Conservation (phyloP, 129 eudicot genomes). For the Flaveria brownii region DNA sequence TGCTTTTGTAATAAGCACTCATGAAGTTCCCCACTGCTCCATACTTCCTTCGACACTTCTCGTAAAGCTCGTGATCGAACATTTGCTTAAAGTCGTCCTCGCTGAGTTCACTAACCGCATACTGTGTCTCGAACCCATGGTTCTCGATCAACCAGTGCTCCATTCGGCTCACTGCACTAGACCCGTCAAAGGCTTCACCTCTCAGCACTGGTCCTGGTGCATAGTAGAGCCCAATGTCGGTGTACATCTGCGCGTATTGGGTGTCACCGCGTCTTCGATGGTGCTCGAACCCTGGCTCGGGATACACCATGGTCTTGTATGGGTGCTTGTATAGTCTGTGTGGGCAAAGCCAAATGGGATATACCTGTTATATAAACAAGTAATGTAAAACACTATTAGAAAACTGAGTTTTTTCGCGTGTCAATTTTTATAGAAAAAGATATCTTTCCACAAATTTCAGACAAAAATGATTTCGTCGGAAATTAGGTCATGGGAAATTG, state of each 20-base stretch:
- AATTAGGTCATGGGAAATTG: no score
- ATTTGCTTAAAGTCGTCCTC: conserved; percentile 89
- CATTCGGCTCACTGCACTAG: conserved; percentile 60
- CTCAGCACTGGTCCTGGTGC: conserved; percentile 82
- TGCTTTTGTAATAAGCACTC: conserved; percentile 80
- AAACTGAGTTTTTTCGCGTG: no score
- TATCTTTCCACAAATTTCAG: no score
- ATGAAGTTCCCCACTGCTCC: conserved; percentile 86
- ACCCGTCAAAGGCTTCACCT: conserved; percentile 84
- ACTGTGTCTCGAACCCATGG: conserved; percentile 85
- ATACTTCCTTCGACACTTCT: conserved; percentile 73
- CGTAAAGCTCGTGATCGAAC: conserved; percentile 81
- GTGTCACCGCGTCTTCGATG: conserved; percentile 79
- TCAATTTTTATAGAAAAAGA: no score
- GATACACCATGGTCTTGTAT: conserved; percentile 75
- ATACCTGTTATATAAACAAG: conserved; percentile 46
- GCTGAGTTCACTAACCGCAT: conserved; percentile 78
- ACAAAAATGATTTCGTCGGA: no score
- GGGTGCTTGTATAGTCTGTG: conserved; percentile 82
- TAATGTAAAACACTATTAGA: not conserved
- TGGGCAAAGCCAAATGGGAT: conserved; percentile 97
- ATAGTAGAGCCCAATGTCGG: conserved; percentile 86
- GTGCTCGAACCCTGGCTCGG: conserved; percentile 81
- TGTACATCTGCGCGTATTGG: conserved; percentile 82
- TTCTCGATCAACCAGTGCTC: conserved; percentile 87